Percentiles rank a stretch among this genome's conserved stretches.
These are phyloP conservation scores for Trichoderma citrinoviride DNA, from an alignment of 2,329 filamentous ascomycete species.

Conservation along the genomic window DNA sequence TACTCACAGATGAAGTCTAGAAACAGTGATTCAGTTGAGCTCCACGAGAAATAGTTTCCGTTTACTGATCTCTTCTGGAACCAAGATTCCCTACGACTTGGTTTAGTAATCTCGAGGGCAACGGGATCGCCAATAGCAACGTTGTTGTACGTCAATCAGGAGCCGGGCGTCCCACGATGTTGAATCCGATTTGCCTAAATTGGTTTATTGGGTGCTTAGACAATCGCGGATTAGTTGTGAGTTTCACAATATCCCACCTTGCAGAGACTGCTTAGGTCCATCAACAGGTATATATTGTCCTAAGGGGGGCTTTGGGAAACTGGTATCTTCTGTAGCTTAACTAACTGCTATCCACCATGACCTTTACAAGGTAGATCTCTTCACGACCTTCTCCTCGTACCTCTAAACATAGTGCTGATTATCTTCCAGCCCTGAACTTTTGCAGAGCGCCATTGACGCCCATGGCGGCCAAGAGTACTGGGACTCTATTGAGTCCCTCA, in stretches of 20 bases:
- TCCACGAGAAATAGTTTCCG: not conserved
- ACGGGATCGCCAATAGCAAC: not conserved
- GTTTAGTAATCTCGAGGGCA: not conserved
- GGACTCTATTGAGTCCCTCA: not conserved
- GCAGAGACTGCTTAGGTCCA: too few species aligned
- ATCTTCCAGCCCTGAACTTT: not conserved
- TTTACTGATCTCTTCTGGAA: not conserved
- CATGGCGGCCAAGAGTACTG: not conserved
- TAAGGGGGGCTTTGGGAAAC: too few species aligned
- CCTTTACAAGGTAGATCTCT: not conserved
- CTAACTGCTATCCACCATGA: not conserved
- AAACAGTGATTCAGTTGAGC: not conserved
- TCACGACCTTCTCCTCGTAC: not conserved
- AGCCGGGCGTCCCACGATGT: too few species aligned
- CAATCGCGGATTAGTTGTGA: too few species aligned
- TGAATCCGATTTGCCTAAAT: too few species aligned
- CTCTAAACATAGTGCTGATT: not conserved
- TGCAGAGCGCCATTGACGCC: slow-evolving; percentile 4
- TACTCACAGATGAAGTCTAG: not conserved
- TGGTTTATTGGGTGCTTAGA: too few species aligned
- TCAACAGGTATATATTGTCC: too few species aligned
- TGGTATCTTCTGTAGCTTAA: too few species aligned
- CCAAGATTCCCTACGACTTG: too few species aligned
- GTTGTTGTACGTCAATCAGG: too few species aligned
- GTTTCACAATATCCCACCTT: not conserved